These are phyloP conservation scores for Puccinia brachypodii DNA, from an alignment of 1,284 basidiomycete species.

Conservation along the genomic window DNA sequence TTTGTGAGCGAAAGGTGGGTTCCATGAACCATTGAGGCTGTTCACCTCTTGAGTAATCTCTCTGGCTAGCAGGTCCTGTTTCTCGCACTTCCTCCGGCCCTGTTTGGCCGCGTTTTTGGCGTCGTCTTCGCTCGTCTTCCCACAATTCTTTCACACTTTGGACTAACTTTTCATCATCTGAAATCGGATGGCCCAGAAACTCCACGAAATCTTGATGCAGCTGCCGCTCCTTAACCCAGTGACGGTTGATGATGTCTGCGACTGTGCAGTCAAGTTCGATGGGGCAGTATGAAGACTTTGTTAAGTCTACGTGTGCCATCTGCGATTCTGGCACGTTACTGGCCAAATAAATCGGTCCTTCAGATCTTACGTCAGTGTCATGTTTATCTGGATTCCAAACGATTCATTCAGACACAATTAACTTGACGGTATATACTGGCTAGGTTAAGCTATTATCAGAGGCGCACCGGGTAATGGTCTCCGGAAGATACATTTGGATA, in stretches of 20 bases:
- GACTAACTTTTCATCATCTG: conserved; percentile 73
- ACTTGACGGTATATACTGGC: background rate
- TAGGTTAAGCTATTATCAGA: background rate
- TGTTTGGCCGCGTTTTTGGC: conserved; percentile 59
- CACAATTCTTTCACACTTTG: conserved; percentile 86
- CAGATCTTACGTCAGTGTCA: background rate
- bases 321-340: conserved; percentile 21
- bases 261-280: conserved; percentile 82
- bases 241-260: conserved; percentile 81
- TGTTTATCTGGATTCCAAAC: background rate
- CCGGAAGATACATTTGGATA: conserved; percentile 62
- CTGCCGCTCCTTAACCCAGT: conserved; percentile 66
- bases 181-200: conserved; percentile 62
- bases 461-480: conserved; percentile 60
- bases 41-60: conserved; percentile 44
- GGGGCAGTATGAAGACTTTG: conserved; percentile 67
- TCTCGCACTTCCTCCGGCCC: conserved; percentile 49
- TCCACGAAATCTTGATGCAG: conserved; percentile 72
- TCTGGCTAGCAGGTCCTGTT: conserved; percentile 44
- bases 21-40: conserved; percentile 49
- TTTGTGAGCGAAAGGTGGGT: conserved; percentile 29
- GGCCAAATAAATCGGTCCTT: conserved; percentile 19
- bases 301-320: conserved; percentile 24
- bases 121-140: conserved; percentile 82
- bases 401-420: background rate